Conservation (phyloP, 306 rosid species). For the Hippophae rhamnoides region DNA sequence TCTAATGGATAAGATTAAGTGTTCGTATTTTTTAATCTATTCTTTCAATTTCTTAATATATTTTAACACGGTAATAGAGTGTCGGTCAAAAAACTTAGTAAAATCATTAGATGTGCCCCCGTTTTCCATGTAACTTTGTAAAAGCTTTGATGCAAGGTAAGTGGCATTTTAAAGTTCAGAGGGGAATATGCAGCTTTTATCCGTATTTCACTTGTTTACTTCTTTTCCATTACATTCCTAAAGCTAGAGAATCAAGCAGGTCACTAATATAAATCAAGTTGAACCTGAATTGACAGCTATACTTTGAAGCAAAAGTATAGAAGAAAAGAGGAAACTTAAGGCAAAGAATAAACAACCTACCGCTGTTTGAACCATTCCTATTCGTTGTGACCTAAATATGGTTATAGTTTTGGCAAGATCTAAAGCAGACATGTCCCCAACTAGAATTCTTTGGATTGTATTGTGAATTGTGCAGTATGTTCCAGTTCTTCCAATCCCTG, state of each 20-base stretch:
- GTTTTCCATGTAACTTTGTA: no score
- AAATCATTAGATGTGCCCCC: no score
- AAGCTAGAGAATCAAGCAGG: not conserved
- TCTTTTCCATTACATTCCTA: slow-evolving; percentile 1
- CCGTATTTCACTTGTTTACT: not conserved
- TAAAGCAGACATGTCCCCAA: slow-evolving; percentile 84
- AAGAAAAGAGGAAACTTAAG: not conserved
- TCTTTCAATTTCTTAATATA: no score
- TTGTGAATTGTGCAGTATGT: slow-evolving; percentile 83
- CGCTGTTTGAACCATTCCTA: slow-evolving; percentile 94
- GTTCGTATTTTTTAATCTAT: no score
- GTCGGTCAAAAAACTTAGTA: no score
- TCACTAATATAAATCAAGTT: not conserved
- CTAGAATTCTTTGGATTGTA: slow-evolving; percentile 81
- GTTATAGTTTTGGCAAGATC: slow-evolving; percentile 57
- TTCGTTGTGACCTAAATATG: slow-evolving; percentile 76
- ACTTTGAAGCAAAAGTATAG: not conserved
- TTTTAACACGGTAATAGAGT: no score
- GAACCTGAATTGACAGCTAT: not conserved
- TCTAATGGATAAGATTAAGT: no score
- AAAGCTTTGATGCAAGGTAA: no score
- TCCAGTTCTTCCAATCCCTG: slow-evolving; percentile 98
- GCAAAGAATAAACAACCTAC: slow-evolving; percentile 20
- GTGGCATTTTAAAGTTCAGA: no score
- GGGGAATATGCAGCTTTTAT: not conserved